These are phyloP conservation scores for Diplodia intermedia DNA, from an alignment of 2,329 filamentous ascomycete genomes.

Conservation along the genomic window DNA sequence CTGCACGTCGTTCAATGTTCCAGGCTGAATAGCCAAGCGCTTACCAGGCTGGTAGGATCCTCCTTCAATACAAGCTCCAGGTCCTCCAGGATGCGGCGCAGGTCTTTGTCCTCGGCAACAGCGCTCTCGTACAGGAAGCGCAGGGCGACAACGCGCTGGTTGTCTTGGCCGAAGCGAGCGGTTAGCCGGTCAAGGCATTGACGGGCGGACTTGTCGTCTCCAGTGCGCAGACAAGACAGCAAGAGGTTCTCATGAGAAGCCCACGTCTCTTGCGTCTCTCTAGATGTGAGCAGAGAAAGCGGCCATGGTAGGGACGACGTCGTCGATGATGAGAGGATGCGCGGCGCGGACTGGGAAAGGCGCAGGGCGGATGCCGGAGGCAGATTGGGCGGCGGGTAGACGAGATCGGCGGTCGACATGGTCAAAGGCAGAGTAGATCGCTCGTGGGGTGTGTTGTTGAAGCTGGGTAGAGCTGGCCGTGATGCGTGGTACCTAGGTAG, in stretches of 20 bases:
- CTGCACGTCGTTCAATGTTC: background rate
- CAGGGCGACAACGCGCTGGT: slow-evolving; percentile 86
- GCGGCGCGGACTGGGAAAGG: slow-evolving; percentile 57
- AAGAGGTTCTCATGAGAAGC: slow-evolving; percentile 85
- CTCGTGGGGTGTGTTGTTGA: background rate
- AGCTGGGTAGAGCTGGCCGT: slow-evolving; percentile 3
- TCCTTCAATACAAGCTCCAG: slow-evolving; percentile 78
- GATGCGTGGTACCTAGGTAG: slow-evolving; percentile 13
- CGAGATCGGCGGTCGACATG: slow-evolving; percentile 43
- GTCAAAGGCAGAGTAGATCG: no score
- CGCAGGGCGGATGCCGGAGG: slow-evolving; percentile 51
- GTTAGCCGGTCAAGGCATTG: slow-evolving; percentile 77
- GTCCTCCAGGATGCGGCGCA: slow-evolving; percentile 74
- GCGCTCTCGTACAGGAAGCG: slow-evolving; percentile 86
- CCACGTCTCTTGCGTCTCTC: slow-evolving; percentile 83
- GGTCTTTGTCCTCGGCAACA: slow-evolving; percentile 69
- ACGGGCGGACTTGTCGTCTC: slow-evolving; percentile 79
- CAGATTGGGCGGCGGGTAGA: slow-evolving; percentile 50
- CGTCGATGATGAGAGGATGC: slow-evolving; percentile 47
- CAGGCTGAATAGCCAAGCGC: slow-evolving; percentile 42
- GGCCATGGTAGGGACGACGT: slow-evolving; percentile 57
- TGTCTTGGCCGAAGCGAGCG: slow-evolving; percentile 79
- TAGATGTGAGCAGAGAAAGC: slow-evolving; percentile 57
- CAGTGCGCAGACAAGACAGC: slow-evolving; percentile 80
- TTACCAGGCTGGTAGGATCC: slow-evolving; percentile 80